These are phyloP conservation scores for Peniophora sp. DNA, from an alignment of 1,284 basidiomycete genomes.

Conservation along the genomic window DNA sequence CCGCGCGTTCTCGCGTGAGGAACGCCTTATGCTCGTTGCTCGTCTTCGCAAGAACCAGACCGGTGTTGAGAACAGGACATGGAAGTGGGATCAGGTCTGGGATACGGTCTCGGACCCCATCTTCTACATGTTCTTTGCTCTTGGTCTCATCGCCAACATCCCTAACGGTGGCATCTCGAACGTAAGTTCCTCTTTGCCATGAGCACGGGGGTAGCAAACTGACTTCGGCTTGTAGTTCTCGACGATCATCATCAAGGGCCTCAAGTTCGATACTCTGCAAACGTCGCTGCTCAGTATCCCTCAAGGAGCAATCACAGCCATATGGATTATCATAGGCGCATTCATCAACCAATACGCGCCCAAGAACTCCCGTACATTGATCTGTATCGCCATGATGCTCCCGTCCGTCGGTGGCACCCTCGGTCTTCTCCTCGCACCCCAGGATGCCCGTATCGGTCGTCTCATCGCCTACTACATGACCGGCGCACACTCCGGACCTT, in stretches of 20 bases:
- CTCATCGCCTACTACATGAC: conserved; percentile 11
- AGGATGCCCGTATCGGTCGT: no score
- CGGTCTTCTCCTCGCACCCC: no score
- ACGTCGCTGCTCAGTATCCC: conserved; percentile 33
- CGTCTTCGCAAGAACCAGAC: conserved; percentile 23
- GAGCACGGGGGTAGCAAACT: no score
- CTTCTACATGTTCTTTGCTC: conserved; percentile 22
- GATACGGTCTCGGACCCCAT: conserved; percentile 21
- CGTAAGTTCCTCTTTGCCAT: conserved; percentile 8
- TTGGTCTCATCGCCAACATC: conserved; percentile 20
- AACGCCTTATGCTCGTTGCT: conserved; percentile 25
- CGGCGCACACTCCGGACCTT: conserved; percentile 33
- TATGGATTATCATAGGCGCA: conserved; percentile 13
- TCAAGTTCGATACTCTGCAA: conserved; percentile 30
- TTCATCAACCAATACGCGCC: no score
- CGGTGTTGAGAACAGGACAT: conserved; percentile 19
- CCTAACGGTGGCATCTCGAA: conserved; percentile 22
- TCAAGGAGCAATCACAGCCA: conserved; percentile 18
- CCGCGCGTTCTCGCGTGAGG: conserved; percentile 24
- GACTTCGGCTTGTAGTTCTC: no score
- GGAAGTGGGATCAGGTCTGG: conserved; percentile 24
- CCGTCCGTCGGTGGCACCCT: no score
- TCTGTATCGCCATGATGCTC: no score
- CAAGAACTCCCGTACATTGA: no score
- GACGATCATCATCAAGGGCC: conserved; percentile 29